Base-by-base conservation (phyloP, 2,329 filamentous ascomycete species). In the Didymella pinodella region DNA sequence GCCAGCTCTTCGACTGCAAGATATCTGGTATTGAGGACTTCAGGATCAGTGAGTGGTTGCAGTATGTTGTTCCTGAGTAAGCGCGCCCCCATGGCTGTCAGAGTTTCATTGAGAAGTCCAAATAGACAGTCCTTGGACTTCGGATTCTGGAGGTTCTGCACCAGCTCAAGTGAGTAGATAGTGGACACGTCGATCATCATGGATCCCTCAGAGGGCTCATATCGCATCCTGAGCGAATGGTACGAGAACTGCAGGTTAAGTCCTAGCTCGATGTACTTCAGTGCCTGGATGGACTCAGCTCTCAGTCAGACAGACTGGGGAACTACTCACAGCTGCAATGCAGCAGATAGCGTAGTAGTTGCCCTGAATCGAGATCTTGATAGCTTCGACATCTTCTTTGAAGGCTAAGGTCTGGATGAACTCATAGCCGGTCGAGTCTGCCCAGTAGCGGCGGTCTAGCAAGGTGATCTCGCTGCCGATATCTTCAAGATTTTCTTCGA, bases 101-200 rank as follows among this genome's bases (percentile, higher is more conserved):
- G 74, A 0, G 93, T 97, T 64, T 92, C 84, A 68, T 98, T 96
- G 45, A 99, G 79, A 0, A 98, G 77, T 0, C 93, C 93, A 63
- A 93, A 94, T 0, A 99, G 80, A 64, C 90, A 94, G 38, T 94
- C 87, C 63, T 88, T 91, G 0, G 93, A 96, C 65, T 90, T 93
- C 0, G 87, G 71, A 65, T 90, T 88, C 12, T 91, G 88, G 0
- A 93, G 73, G 65, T 97, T 99, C 69, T 97, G 92, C 26, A 98
- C 90, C 6, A 99, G 83, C 74, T 99, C 95, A 3, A 99, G 82
- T 0, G 92, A 92, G 36, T 89, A 85, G 28, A 97, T 92, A 0
- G 93, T 96, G 0, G 92, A 90, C 2, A 95, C 84, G 69, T 97
- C 94, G 67, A 98, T 96, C 86, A 96, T 92, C 93, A 98, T 97